Evolutionary conservation across 2,329 filamentous ascomycete genomes (phyloP).

Genomic region (Magnaporthiopsis incrustans): DNA sequence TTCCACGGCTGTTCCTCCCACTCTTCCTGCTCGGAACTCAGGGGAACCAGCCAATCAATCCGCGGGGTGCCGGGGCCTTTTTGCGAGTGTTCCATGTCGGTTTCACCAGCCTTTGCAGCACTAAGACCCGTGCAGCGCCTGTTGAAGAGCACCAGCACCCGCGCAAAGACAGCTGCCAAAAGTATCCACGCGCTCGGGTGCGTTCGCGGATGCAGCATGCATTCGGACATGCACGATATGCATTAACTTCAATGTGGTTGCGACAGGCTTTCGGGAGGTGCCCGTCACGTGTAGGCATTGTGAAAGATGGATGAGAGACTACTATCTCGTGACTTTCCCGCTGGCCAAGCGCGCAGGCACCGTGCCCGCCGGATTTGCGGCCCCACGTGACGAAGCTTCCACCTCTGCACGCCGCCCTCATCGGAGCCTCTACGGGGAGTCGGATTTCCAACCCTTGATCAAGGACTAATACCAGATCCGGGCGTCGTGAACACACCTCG

Average conservation of each 20-base stretch:
- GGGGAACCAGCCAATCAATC: not conserved
- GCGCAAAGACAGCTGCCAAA: not conserved
- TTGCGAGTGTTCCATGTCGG: slow-evolving; percentile 6
- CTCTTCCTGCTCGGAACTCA: not conserved
- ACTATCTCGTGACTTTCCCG: not conserved
- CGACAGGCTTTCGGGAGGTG: not conserved
- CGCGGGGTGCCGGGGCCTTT: not conserved
- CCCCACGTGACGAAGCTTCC: not conserved
- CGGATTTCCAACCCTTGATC: not conserved
- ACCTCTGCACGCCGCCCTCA: not conserved
- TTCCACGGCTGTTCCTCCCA: too few relatives aligned
- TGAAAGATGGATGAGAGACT: not conserved
- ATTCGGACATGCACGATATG: not conserved
- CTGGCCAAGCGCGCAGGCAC: not conserved
- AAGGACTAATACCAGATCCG: too few relatives aligned
- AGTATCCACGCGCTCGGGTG: not conserved
- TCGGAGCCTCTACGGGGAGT: not conserved
- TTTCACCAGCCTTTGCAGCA: slow-evolving; percentile 4
- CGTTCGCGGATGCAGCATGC: not conserved
- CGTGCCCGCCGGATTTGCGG: not conserved
- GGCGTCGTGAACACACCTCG: too few relatives aligned
- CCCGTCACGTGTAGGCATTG: not conserved
- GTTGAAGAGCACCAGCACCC: not conserved
- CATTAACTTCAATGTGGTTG: not conserved
- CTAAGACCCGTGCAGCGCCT: not conserved